Conservation (phyloP, 441 rosid species). For the Populus hybrid region DNA sequence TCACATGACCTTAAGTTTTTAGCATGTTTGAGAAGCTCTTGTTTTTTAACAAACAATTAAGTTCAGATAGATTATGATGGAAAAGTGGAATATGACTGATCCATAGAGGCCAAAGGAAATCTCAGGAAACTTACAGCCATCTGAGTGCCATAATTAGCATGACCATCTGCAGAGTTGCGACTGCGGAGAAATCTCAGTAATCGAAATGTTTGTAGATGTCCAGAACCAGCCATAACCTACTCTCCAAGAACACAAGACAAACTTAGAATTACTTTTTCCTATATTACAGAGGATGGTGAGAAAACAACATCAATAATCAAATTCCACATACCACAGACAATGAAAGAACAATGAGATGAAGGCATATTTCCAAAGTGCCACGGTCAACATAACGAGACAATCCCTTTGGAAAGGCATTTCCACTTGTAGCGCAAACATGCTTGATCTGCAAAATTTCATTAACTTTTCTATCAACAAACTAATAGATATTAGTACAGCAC, state of each 20-base stretch:
- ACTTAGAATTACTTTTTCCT: conserved; percentile 14
- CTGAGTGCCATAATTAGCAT: conserved; percentile 88
- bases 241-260: conserved; percentile 19
- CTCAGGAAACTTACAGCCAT: conserved; percentile 69
- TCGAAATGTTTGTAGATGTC: conserved; percentile 84
- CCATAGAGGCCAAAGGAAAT: background rate
- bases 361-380: conserved; percentile 92
- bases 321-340: conserved; percentile 70
- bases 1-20: conserved; percentile 8
- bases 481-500: conserved; percentile 15
- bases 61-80: background rate
- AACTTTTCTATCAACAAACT: conserved; percentile 17
- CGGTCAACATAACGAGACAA: conserved; percentile 79
- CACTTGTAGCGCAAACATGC: conserved; percentile 57
- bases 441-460: conserved; percentile 63
- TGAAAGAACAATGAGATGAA: conserved; percentile 85
- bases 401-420: conserved; percentile 67
- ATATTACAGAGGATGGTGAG: conserved; percentile 1
- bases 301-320: conserved; percentile 13
- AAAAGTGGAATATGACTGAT: background rate
- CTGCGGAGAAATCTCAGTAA: conserved; percentile 80
- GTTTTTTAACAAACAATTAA: background rate
- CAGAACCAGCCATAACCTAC: conserved; percentile 99
- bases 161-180: conserved; percentile 82
- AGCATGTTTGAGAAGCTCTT: background rate